Evolutionary conservation across 139 green algal species (phyloP), one percentile per base, ranked within the genome.

Genomic region (Trebouxia sp.): DNA sequence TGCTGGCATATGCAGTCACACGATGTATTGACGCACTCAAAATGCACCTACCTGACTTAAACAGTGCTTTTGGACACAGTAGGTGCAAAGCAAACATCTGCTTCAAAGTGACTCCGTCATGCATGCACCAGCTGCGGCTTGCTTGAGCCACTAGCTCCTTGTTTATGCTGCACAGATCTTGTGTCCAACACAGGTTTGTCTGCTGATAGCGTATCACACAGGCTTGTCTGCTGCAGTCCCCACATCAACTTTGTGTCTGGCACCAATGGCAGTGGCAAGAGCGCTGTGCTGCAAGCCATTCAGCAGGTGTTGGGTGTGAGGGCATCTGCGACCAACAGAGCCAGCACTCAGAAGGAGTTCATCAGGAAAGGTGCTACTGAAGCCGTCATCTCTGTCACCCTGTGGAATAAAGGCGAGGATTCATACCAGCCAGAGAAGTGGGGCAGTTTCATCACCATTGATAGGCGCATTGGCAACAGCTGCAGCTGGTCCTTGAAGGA

Each of bases 251-350:
- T 96, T 75, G 79, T 96, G 17, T 87, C 50, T 20, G 92, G 92
- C 51, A 56, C 75, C 17, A 96, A 96, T 62, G 92, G 92, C 32
- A 92, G 85, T 47, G 92, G 92, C 76, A 96, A 96, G 81, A 87
- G 55, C n/a, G 90, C 92, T 1, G 82, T 94, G 3, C 80, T 96
- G 69, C 86, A 93, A 67, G 91, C 86, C n/a, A 75, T 96, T 50
- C 81, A 95, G 85, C 28, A 85, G 17, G 93, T 89, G 78, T 80
- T 96, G 67, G 93, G 92, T 14, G 83, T 83, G 1, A 86, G 42
- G 0, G 92, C 93, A 3, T 62, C 58, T 4, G 70, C 88, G 6
- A 96, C 90, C 26, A 86, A 88, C 12, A 85, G 92, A 7, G 91
- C 79, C 32, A 79, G 24, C 28, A 74, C 75, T 38, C 32, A 83